Evolutionary conservation across 805 yeast genomes (phyloP).

Genomic region (Jamesozyma jinghongensis): DNA sequence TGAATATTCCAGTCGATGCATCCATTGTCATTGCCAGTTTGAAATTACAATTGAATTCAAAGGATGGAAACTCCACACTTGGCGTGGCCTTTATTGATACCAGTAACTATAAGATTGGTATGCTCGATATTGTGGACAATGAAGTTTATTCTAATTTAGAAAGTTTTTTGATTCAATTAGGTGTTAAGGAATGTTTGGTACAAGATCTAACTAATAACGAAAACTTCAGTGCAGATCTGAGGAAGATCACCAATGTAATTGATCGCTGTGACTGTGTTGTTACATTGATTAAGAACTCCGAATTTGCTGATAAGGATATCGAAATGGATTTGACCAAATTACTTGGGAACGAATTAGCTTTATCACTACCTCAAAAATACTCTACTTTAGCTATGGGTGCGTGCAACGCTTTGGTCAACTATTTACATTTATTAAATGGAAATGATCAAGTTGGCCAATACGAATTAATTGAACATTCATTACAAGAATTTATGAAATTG

Average conservation of each 20-base stretch:
- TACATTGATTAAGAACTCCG: constrained; percentile 47
- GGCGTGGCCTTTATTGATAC: constrained; percentile 80
- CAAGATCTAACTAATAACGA: constrained; percentile 32
- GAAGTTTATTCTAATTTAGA: constrained; percentile 83
- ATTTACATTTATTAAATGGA: constrained; percentile 55
- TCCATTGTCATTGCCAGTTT: constrained; percentile 46
- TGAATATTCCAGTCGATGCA: constrained; percentile 38
- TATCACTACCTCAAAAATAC: constrained; percentile 24
- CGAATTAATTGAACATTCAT: constrained; percentile 54
- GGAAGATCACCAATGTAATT: constrained; percentile 60
- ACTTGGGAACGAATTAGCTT: constrained; percentile 40
- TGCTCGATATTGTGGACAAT: constrained; percentile 76
- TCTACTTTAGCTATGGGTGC: constrained; percentile 24
- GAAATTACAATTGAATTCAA: constrained; percentile 29
- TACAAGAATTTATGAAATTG: constrained; percentile 76
- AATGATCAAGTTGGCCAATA: constrained; percentile 46
- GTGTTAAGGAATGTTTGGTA: constrained; percentile 75
- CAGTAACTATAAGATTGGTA: constrained; percentile 53
- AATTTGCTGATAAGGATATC: constrained; percentile 56
- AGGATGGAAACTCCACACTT: constrained; percentile 37
- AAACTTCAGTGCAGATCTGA: constrained; percentile 34
- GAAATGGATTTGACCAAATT: constrained; percentile 73
- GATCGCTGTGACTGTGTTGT: constrained; percentile 71
- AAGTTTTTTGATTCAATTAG: constrained; percentile 76
- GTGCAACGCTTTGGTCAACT: constrained; percentile 50